A percentile compares a stretch with the other conserved stretches of the same genome.
Evolutionary conservation across 2,329 filamentous ascomycete genomes (phyloP).

Genomic region (Exophiala oligosperma): DNA sequence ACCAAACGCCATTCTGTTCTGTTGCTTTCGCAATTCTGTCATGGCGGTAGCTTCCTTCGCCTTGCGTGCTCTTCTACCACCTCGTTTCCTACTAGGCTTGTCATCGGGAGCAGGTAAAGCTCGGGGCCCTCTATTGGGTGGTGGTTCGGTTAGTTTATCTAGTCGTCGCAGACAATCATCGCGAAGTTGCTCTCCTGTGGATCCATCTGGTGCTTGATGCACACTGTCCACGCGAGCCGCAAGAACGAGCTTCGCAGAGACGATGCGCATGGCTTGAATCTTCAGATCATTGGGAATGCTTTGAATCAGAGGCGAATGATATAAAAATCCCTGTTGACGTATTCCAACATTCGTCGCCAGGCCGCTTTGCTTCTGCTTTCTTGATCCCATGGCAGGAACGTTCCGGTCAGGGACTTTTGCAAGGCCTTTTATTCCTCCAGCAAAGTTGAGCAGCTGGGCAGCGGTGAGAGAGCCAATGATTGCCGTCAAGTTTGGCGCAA

Average conservation of each 20-base stretch:
- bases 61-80: conserved; percentile 83
- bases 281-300: conserved; percentile 83
- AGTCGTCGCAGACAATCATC: conserved; percentile 80
- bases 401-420: conserved; percentile 95
- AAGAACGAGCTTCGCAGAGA: conserved; percentile 90
- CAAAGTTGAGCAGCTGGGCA: conserved; percentile 92
- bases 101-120: conserved; percentile 92
- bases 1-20: conserved; percentile 93
- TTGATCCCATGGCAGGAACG: conserved; percentile 84
- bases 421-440: conserved; percentile 82
- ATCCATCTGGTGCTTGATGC: conserved; percentile 77
- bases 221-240: conserved; percentile 87
- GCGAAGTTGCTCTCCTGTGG: conserved; percentile 77
- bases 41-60: conserved; percentile 96
- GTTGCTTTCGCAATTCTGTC: conserved; percentile 93
- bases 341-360: conserved; percentile 91
- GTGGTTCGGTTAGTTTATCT: conserved; percentile 88
- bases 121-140: conserved; percentile 82
- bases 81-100: conserved; percentile 89
- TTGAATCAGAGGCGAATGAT: conserved; percentile 85
- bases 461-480: conserved; percentile 91
- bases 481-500: conserved; percentile 88
- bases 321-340: conserved; percentile 89
- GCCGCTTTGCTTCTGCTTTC: conserved; percentile 76
- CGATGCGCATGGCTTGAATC: conserved; percentile 91